A percentile compares a stretch with the other conserved stretches of the same genome.
Evolutionary conservation across 1,284 basidiomycete species (phyloP).

Genomic region (Phellopilus nigrolimitatus): DNA sequence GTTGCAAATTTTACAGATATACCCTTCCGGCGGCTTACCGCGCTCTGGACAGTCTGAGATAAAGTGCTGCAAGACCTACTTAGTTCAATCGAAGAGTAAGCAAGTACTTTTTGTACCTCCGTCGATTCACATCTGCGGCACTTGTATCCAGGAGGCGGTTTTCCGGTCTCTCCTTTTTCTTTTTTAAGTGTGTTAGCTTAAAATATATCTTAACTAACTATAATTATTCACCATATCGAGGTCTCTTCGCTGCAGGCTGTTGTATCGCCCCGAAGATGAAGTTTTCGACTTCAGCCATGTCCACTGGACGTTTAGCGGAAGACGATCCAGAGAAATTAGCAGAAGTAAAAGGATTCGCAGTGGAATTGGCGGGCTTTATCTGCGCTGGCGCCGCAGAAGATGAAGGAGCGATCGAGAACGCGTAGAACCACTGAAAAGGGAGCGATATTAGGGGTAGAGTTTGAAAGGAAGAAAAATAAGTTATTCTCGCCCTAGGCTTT

Average conservation of each 20-base stretch:
- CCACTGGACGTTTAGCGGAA: conserved; percentile 48
- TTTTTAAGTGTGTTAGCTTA: conserved; percentile 21
- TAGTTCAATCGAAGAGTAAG: conserved; percentile 4
- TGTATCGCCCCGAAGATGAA: conserved; percentile 63
- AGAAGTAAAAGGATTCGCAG: conserved; percentile 68
- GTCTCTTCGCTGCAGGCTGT: conserved; percentile 43
- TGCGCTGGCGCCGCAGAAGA: conserved; percentile 30
- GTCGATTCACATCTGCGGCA: conserved; percentile 73
- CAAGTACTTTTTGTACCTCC: conserved; percentile 44
- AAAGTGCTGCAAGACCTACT: conserved; percentile 51
- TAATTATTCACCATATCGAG: conserved; percentile 47
- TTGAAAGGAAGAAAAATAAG: conserved; percentile 3
- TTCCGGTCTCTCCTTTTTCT: conserved; percentile 42
- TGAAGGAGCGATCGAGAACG: conserved; percentile 56
- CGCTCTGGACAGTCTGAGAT: conserved; percentile 71
- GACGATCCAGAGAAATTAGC: conserved; percentile 28
- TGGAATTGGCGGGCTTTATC: conserved; percentile 59
- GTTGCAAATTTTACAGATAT: conserved; percentile 82
- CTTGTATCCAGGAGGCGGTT: conserved; percentile 67
- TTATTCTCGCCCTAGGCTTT: conserved; percentile 71
- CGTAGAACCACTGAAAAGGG: conserved; percentile 65
- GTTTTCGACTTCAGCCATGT: conserved; percentile 48
- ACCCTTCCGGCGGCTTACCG: conserved; percentile 72
- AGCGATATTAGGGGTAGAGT: conserved; percentile 8
- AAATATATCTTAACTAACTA: not conserved